These are phyloP conservation scores for Phialophora chinensis DNA, from an alignment of 2,329 filamentous ascomycete genomes.

Conservation along the genomic window DNA sequence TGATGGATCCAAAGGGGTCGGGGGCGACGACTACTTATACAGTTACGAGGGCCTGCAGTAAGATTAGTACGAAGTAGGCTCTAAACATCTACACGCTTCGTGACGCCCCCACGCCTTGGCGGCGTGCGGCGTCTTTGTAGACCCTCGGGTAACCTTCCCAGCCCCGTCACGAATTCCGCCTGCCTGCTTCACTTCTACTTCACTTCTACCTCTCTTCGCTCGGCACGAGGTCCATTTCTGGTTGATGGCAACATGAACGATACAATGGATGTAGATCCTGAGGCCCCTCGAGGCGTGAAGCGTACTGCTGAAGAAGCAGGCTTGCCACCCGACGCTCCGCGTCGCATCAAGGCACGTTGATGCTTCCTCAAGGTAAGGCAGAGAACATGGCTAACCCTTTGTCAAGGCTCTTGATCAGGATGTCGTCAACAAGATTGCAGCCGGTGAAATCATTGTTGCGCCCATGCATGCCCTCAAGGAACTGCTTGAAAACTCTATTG, in stretches of 20 bases:
- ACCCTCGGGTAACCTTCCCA: too few relatives aligned
- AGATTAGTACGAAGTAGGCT: too few relatives aligned
- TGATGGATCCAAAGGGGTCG: too few relatives aligned
- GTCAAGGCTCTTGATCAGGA: slow-evolving; percentile 80
- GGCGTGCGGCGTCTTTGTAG: too few relatives aligned
- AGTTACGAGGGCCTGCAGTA: too few relatives aligned
- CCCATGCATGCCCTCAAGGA: slow-evolving; percentile 96
- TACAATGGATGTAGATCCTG: slow-evolving; percentile 53
- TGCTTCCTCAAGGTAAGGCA: slow-evolving; percentile 47
- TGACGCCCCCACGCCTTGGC: too few relatives aligned
- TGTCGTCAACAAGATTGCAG: slow-evolving; percentile 98
- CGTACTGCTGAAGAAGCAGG: slow-evolving; percentile 56
- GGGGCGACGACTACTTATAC: too few relatives aligned
- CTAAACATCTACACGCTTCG: too few relatives aligned
- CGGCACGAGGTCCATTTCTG: background rate
- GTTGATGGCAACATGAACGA: slow-evolving; percentile 33
- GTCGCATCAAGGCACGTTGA: slow-evolving; percentile 54
- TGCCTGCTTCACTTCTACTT: slow-evolving; percentile 2
- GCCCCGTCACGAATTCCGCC: too few relatives aligned
- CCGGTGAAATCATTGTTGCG: slow-evolving; percentile 96
- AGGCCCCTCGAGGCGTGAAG: slow-evolving; percentile 53
- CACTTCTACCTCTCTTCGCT: background rate
- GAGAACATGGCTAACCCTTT: slow-evolving; percentile 22
- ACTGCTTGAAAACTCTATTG: slow-evolving; percentile 93
- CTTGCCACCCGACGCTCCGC: slow-evolving; percentile 49